Percentiles rank a stretch among this genome's conserved stretches.
These are phyloP conservation scores for Colletotrichum caudatum DNA, from an alignment of 2,329 filamentous ascomycete genomes.

Conservation along the genomic window DNA sequence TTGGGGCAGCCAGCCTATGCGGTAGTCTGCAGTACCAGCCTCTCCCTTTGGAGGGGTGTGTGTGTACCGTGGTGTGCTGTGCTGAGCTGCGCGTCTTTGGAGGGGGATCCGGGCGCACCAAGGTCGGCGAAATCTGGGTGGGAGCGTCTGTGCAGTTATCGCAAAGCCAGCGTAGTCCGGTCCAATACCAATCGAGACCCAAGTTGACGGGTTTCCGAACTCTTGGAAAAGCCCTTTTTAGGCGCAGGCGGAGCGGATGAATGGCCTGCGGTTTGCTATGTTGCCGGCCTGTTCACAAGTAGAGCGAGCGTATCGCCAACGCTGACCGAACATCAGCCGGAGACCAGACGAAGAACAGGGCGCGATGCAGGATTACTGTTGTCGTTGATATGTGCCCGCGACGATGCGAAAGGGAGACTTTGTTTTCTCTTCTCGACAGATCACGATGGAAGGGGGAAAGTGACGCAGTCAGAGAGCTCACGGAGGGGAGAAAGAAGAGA, in stretches of 20 bases:
- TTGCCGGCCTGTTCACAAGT: neutral
- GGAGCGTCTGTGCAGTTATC: constrained; percentile 40
- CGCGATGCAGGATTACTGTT: neutral
- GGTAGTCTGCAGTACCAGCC: constrained; percentile 22
- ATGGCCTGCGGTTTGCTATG: constrained; percentile 1
- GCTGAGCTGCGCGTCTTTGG: constrained; percentile 12
- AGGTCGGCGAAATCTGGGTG: constrained; percentile 40
- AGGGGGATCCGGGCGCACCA: constrained; percentile 38
- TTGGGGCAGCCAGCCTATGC: constrained; percentile 20
- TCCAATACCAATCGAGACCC: constrained; percentile 39
- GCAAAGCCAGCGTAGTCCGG: constrained; percentile 36
- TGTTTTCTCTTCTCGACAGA: too few species aligned
- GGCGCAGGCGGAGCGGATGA: neutral
- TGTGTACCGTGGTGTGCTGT: neutral
- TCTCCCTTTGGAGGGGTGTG: constrained; percentile 19
- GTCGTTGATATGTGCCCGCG: neutral
- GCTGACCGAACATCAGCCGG: constrained; percentile 24
- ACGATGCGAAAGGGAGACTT: neutral
- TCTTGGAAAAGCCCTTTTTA: constrained; percentile 1
- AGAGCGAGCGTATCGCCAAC: constrained; percentile 4
- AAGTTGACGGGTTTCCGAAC: constrained; percentile 26
- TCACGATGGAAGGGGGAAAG: neutral
- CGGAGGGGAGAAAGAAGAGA: neutral
- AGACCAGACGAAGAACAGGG: constrained; percentile 16
- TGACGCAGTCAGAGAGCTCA: neutral